Evolutionary conservation across 2,329 filamentous ascomycete genomes (phyloP).

Genomic region (Ceratocystis destructans): DNA sequence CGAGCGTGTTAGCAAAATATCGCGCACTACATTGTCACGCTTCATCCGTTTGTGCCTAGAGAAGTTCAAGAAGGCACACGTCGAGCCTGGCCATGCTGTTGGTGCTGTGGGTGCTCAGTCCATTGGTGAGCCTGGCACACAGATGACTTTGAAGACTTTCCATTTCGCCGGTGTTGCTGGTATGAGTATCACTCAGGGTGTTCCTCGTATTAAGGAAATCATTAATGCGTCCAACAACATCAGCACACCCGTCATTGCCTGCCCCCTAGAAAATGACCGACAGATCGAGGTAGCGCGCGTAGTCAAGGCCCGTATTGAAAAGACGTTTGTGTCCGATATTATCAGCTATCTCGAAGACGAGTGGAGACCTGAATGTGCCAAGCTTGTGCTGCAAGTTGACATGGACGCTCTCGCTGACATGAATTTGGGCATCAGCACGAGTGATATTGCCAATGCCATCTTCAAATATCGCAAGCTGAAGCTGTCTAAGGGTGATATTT

Average conservation of each 20-base stretch:
- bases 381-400: conserved; percentile 71
- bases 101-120: conserved; percentile 94
- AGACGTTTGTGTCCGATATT: conserved; percentile 76
- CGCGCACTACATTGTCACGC: conserved; percentile 52
- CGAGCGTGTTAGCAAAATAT: conserved; percentile 73
- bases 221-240: conserved; percentile 95
- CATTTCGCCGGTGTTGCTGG: conserved; percentile 99
- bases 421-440: conserved; percentile 62
- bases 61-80: conserved; percentile 82
- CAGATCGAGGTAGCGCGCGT: conserved; percentile 71
- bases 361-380: conserved; percentile 65
- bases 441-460: conserved; percentile 65
- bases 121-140: conserved; percentile 93
- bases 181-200: conserved; percentile 99
- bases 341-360: conserved; percentile 74
- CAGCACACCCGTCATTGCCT: conserved; percentile 85
- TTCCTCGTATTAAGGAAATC: conserved; percentile 99
- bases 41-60: conserved; percentile 74
- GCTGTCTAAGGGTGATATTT: conserved; percentile 51
- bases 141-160: conserved; percentile 99
- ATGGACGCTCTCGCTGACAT: conserved; percentile 63
- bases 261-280: conserved; percentile 62
- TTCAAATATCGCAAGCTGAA: conserved; percentile 72
- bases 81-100: conserved; percentile 90
- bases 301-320: conserved; percentile 87